phyloP scores from a whole-genome alignment of 1,139 yeast genomes.

The Keqinozyma sinolaborantium region DNA sequence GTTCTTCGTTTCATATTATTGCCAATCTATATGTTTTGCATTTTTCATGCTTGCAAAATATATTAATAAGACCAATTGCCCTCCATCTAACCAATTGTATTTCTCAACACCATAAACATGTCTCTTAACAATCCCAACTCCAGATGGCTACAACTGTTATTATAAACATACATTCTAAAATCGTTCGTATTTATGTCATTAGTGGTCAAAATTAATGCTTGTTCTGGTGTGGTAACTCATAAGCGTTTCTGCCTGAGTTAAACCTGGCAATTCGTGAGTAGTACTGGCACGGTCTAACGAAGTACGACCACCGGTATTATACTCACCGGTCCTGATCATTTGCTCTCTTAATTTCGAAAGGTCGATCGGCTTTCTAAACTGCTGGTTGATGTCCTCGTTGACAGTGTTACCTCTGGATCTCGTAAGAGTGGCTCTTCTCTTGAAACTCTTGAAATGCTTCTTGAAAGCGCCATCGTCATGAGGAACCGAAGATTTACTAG shows the following conservation, averaged over 20 bases:
- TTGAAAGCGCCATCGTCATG: constrained; percentile 20
- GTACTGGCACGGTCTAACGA: constrained; percentile 42
- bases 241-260: constrained; percentile 48
- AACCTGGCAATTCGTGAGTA: constrained; percentile 49
- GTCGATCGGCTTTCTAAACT: constrained; percentile 32
- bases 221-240: constrained; percentile 42
- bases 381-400: constrained; percentile 19
- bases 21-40: no score
- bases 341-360: constrained; percentile 35
- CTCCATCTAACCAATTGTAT: no score
- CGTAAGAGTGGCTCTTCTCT: constrained; percentile 22
- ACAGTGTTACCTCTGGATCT: constrained; percentile 29
- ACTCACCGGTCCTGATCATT: constrained; percentile 41
- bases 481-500: constrained; percentile 1
- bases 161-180: no score
- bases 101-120: no score
- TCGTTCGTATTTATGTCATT: no score
- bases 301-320: constrained; percentile 21
- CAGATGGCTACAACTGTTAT: no score
- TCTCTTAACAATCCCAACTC: no score
- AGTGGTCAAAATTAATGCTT: constrained; percentile 25
- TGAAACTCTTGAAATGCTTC: constrained; percentile 35
- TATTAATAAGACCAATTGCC: no score
- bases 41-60: no score
- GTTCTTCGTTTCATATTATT: no score